These are phyloP conservation scores for Olyra latifolia DNA, from an alignment of 176 grass and related monocot species.

Conservation along the genomic window DNA sequence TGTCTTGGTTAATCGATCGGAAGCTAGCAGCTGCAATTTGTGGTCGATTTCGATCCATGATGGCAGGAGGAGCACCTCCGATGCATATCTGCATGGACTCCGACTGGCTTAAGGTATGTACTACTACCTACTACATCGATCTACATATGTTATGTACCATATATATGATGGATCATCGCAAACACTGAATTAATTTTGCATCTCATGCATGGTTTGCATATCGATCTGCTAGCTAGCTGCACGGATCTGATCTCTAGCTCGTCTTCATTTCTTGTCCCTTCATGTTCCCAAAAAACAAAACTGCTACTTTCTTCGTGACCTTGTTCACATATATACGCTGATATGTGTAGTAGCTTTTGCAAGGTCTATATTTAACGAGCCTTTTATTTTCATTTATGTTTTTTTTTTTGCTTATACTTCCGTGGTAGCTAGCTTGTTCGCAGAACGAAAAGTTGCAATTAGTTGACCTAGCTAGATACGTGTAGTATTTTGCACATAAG, in stretches of 20 bases:
- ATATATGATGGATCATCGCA: background rate
- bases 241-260: background rate
- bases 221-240: too few species aligned
- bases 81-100: conserved; percentile 92
- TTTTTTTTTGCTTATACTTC: background rate
- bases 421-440: background rate
- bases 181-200: background rate
- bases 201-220: background rate
- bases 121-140: background rate
- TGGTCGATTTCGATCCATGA: conserved; percentile 31
- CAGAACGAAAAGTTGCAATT: background rate
- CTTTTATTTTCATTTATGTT: background rate
- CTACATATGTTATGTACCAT: too few species aligned
- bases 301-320: background rate
- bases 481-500: background rate
- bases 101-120: conserved; percentile 84
- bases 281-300: background rate
- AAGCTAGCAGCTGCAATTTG: background rate
- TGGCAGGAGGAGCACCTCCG: conserved; percentile 54
- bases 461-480: background rate
- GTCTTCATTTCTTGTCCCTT: background rate
- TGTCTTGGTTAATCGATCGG: background rate
- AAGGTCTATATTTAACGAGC: background rate
- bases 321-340: background rate
- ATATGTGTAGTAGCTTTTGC: background rate